phyloP scores from a whole-genome alignment of 108 stramenopile species.

The Schizochytrium sp. region DNA sequence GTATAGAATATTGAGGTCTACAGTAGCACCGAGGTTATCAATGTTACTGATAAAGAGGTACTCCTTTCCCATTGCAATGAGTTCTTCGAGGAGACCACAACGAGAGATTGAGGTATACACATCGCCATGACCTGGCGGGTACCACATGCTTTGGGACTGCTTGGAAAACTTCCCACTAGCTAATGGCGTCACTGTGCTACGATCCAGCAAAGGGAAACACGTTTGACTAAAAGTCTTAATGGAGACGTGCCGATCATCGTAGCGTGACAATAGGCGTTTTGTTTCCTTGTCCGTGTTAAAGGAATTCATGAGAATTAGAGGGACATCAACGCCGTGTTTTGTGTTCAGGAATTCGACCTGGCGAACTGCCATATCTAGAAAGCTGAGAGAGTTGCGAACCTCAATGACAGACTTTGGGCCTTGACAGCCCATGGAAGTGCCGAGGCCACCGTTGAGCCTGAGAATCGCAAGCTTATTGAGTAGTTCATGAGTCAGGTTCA shows the following conservation, averaged over 20 bases:
- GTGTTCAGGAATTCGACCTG: slow-evolving; percentile 76
- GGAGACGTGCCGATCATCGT: slow-evolving; percentile 76
- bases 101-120: slow-evolving; percentile 97
- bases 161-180: slow-evolving; percentile 36
- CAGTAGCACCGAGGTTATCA: slow-evolving; percentile 98
- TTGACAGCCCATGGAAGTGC: slow-evolving; percentile 94
- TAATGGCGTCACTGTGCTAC: slow-evolving; percentile 77
- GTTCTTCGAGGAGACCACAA: slow-evolving; percentile 90
- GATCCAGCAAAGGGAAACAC: slow-evolving; percentile 77
- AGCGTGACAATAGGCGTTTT: slow-evolving; percentile 84
- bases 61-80: slow-evolving; percentile 93
- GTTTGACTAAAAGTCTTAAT: slow-evolving; percentile 70
- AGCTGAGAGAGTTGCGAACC: slow-evolving; percentile 97
- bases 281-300: slow-evolving; percentile 97
- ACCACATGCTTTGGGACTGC: slow-evolving; percentile 84
- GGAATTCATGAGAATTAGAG: slow-evolving; percentile 98
- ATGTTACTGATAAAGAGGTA: slow-evolving; percentile 99
- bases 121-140: slow-evolving; percentile 99
- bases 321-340: slow-evolving; percentile 61
- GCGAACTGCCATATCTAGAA: slow-evolving; percentile 98
- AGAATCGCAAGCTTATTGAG: slow-evolving; percentile 92
- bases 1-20: slow-evolving; percentile 87
- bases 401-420: slow-evolving; percentile 95
- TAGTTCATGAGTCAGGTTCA: slow-evolving; percentile 70
- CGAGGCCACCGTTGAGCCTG: slow-evolving; percentile 99